Evolutionary conservation across 108 stramenopile species (phyloP), one percentile per base, ranked within the genome.

Genomic region (Parietichytrium sp.): DNA sequence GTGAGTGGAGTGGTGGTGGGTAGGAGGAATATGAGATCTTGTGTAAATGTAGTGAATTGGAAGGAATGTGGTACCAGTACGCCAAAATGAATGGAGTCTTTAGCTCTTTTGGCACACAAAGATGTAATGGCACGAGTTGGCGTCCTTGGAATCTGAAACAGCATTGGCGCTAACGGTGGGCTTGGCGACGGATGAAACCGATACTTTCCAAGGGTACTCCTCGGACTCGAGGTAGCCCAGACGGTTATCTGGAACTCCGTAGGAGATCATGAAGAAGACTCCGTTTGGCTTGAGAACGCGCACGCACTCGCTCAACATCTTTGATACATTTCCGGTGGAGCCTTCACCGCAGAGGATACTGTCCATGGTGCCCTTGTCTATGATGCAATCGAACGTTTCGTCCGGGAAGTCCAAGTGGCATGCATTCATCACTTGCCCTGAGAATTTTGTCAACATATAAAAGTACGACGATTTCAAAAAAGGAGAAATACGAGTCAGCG

Each of bases 41-140:
- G n/a, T n/a, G n/a, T n/a, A n/a, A n/a, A n/a, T n/a, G n/a, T n/a
- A n/a, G n/a, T n/a, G n/a, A n/a, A n/a, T n/a, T n/a, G n/a, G n/a
- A n/a, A n/a, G n/a, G n/a, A n/a, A n/a, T n/a, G n/a, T n/a, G n/a
- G n/a, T n/a, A n/a, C n/a, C n/a, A n/a, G n/a, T n/a, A n/a, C n/a
- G n/a, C n/a, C n/a, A n/a, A n/a, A n/a, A n/a, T n/a, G n/a, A n/a
- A n/a, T n/a, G n/a, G n/a, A n/a, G n/a, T n/a, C n/a, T n/a, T n/a
- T n/a, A n/a, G n/a, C n/a, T n/a, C 88, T 92, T 92, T 31, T 83
- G 55, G 87, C 90, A 91, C n/a, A 92, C 85, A 79, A 90, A 92
- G 4, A 92, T 53, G 85, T 92, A 92, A 86, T 92, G 92, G 31
- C 90, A 91, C 31, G 81, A 77, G 29, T 80, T 86, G 13, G 89